Percentiles rank a stretch among this genome's conserved stretches.
Evolutionary conservation across 306 rosid species (phyloP).

Genomic region (Mucuna pruriens): DNA sequence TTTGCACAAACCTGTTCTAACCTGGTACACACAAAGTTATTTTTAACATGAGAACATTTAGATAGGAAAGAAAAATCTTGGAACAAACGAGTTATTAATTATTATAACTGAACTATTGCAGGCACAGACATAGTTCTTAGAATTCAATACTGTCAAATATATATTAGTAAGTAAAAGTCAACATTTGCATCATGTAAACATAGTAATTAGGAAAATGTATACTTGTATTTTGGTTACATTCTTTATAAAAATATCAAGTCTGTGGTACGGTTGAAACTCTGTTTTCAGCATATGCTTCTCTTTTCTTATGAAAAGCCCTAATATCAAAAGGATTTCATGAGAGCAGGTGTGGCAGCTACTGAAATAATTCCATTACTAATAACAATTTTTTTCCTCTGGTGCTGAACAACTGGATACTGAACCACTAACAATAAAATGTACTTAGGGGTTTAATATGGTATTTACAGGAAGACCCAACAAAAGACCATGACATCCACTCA

Average conservation of each 20-base stretch:
- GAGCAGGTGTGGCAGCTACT: not conserved
- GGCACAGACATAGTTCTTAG: not conserved
- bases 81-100: constrained; percentile 4
- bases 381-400: not conserved
- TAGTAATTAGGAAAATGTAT: not conserved
- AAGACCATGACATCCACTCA: constrained; percentile 38
- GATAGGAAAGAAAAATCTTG: not conserved
- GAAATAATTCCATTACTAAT: not conserved
- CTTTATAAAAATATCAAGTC: not conserved
- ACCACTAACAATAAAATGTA: not conserved
- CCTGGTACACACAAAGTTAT: constrained; percentile 50
- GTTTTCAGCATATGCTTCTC: constrained; percentile 7
- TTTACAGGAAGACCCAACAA: constrained; percentile 3
- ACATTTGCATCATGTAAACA: not conserved
- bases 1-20: constrained; percentile 66
- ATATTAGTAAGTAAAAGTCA: not conserved
- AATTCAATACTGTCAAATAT: not conserved
- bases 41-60: constrained; percentile 16
- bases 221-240: not conserved
- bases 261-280: not conserved
- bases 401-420: constrained; percentile 13
- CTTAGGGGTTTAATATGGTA: not conserved
- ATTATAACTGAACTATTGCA: not conserved
- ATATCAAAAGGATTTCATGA: not conserved
- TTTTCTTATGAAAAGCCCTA: not conserved